Percentiles rank a stretch among this genome's conserved stretches.
These are phyloP conservation scores for Parathielavia hyrcaniae DNA, from an alignment of 495 filamentous ascomycete genomes.

Conservation along the genomic window DNA sequence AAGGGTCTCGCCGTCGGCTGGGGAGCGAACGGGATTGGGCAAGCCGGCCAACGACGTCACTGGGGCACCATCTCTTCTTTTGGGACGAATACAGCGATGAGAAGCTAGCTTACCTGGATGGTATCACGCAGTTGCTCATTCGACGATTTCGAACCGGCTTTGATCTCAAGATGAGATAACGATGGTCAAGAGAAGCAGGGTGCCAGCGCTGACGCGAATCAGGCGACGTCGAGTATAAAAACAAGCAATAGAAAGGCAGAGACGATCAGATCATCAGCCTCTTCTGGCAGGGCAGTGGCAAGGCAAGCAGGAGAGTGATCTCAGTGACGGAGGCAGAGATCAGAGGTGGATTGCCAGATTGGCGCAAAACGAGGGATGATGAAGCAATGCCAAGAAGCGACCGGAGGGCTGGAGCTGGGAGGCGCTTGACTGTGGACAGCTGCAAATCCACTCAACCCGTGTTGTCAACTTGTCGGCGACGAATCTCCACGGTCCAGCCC, in stretches of 20 bases:
- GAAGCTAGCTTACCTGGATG: neutral
- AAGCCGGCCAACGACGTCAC: neutral
- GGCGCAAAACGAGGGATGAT: conserved; percentile 20
- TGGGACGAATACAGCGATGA: neutral
- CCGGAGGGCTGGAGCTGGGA: conserved; percentile 12
- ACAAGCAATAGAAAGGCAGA: neutral
- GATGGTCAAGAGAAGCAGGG: neutral
- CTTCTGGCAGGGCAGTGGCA: neutral
- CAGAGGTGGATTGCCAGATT: conserved; percentile 12
- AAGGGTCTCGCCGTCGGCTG: neutral
- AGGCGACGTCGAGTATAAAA: neutral
- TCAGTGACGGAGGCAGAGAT: neutral
- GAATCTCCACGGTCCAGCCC: conserved; percentile 3
- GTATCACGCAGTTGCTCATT: neutral
- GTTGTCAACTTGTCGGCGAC: neutral
- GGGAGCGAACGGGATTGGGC: neutral
- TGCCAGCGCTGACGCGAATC: neutral
- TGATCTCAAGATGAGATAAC: neutral
- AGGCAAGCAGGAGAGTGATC: neutral
- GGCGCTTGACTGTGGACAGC: neutral
- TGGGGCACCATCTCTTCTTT: too few relatives aligned
- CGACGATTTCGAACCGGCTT: neutral
- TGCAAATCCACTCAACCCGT: neutral
- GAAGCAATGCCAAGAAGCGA: conserved; percentile 29
- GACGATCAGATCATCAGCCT: neutral